A percentile compares a stretch with the other conserved stretches of the same genome.
phyloP scores from a whole-genome alignment of 306 rosid genomes.

The Sicyos edulis region DNA sequence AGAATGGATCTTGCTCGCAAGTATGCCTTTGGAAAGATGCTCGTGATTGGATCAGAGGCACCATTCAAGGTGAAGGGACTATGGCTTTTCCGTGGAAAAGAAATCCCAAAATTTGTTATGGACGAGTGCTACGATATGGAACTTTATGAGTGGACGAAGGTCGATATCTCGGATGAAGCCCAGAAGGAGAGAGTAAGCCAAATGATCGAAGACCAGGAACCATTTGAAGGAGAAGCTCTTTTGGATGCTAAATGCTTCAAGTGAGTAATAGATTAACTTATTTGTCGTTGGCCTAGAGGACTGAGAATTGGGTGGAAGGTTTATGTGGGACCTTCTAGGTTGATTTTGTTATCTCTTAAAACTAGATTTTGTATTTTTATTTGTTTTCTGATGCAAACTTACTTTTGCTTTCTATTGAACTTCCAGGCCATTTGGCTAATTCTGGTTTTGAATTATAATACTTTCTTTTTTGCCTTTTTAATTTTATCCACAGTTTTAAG shows the following conservation, averaged over 20 bases:
- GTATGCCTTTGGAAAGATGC: conserved; percentile 89
- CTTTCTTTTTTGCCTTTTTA: neutral
- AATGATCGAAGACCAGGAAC: conserved; percentile 76
- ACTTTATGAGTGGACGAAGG: conserved; percentile 77
- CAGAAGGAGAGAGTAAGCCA: conserved; percentile 77
- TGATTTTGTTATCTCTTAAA: conserved; percentile 5
- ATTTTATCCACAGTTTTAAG: too few species aligned
- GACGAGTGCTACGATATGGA: conserved; percentile 95
- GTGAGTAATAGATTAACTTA: conserved; percentile 33
- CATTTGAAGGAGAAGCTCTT: conserved; percentile 76
- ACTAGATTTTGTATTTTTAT: conserved; percentile 10
- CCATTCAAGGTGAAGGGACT: conserved; percentile 88
- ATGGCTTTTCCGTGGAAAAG: conserved; percentile 91
- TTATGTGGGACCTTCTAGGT: neutral
- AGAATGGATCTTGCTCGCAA: conserved; percentile 85
- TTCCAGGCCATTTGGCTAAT: neutral
- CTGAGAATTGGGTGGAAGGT: neutral
- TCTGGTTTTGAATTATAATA: neutral
- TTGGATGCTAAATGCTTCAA: conserved; percentile 86
- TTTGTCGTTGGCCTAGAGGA: neutral
- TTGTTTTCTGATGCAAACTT: neutral
- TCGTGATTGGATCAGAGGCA: conserved; percentile 59
- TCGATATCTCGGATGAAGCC: conserved; percentile 53
- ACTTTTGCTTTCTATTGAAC: neutral
- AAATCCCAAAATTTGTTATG: conserved; percentile 59